These are phyloP conservation scores for Saccharomyces hybrid DNA, from an alignment of 1,139 yeast genomes.

Conservation along the genomic window DNA sequence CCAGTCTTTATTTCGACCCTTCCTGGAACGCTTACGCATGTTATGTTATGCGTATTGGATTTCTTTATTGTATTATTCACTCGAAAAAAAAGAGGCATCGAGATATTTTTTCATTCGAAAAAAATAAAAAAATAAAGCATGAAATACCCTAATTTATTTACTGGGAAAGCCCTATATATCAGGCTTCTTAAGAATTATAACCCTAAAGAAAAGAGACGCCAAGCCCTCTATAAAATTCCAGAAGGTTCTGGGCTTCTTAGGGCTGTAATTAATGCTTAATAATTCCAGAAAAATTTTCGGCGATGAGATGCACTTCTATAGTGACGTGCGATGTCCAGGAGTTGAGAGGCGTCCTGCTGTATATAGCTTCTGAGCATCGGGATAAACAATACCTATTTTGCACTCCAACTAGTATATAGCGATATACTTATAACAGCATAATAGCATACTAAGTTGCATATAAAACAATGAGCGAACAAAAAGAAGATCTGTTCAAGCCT, in stretches of 20 bases:
- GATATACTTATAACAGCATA: too few species aligned
- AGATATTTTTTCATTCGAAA: not conserved
- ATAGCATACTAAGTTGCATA: not conserved
- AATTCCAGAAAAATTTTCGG: not conserved
- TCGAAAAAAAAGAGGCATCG: not conserved
- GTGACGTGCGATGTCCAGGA: not conserved
- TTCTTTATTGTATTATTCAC: not conserved
- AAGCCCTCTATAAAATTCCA: not conserved
- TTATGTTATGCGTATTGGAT: not conserved
- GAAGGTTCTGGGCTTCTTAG: not conserved
- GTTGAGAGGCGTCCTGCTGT: not conserved
- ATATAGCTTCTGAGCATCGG: not conserved
- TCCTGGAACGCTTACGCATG: not conserved
- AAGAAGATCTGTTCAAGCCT: slow-evolving; percentile 43
- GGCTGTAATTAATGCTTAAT: not conserved
- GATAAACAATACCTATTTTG: not conserved
- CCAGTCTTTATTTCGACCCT: not conserved
- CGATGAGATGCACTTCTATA: not conserved
- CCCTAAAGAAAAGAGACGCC: too few species aligned
- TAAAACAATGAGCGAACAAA: slow-evolving; percentile 5
- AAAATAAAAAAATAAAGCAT: too few species aligned
- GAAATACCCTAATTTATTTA: too few species aligned
- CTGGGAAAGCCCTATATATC: too few species aligned
- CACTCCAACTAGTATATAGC: not conserved
- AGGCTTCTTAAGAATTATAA: too few species aligned